Conservation (phyloP, 2,329 filamentous ascomycete genomes). For the Clarireedia monteithiana region DNA sequence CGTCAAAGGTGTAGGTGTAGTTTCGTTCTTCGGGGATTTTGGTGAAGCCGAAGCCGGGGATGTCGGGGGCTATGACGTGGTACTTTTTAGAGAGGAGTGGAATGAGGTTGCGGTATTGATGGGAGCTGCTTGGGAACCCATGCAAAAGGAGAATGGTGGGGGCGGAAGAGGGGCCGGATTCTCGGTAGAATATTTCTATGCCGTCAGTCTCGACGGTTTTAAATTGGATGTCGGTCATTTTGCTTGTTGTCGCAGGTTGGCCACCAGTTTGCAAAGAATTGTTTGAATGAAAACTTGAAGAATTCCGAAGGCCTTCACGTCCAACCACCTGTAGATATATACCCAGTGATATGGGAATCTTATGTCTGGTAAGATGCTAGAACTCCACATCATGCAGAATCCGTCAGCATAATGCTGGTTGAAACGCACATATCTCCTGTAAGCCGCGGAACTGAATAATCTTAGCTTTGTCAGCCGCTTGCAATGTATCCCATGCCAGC, state of each 20-base stretch:
- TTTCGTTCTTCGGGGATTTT: slow-evolving; percentile 37
- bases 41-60: slow-evolving; percentile 55
- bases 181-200: slow-evolving; percentile 35
- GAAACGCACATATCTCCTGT: not conserved
- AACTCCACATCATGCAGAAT: not conserved
- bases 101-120: slow-evolving; percentile 38
- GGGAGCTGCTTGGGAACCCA: slow-evolving; percentile 38
- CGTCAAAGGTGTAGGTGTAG: slow-evolving; percentile 48
- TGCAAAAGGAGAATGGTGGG: slow-evolving; percentile 37
- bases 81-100: slow-evolving; percentile 34
- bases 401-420: not conserved
- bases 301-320: too few relatives aligned
- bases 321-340: not conserved
- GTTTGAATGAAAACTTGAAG: too few relatives aligned
- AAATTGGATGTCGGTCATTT: not conserved
- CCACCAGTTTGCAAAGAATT: too few relatives aligned
- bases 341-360: not conserved
- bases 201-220: slow-evolving; percentile 28
- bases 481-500: not conserved
- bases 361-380: too few relatives aligned
- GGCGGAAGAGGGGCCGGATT: slow-evolving; percentile 26
- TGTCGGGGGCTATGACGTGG: slow-evolving; percentile 46
- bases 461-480: not conserved
- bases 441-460: not conserved
- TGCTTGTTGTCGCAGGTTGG: not conserved